phyloP scores from a whole-genome alignment of 2,329 filamentous ascomycete species.

The Colletotrichum sp. region DNA sequence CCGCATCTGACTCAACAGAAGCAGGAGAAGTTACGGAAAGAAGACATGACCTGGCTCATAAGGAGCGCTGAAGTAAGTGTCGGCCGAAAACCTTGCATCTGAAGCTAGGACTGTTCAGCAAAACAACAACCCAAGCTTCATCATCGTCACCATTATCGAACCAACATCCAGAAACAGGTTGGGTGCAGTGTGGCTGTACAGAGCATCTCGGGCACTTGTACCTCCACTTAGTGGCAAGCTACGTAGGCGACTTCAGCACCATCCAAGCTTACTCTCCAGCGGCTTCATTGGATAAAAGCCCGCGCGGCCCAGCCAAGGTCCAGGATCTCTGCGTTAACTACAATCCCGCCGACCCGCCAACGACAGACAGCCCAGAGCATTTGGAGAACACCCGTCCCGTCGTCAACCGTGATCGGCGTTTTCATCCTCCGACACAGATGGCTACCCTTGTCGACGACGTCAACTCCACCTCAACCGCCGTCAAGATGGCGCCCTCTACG shows the following conservation, averaged over 20 bases:
- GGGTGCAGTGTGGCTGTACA: background rate
- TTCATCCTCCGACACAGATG: constrained; percentile 12
- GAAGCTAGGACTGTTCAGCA: background rate
- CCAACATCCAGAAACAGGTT: background rate
- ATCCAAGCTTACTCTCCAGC: background rate
- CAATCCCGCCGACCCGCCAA: background rate
- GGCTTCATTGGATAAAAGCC: constrained; percentile 2
- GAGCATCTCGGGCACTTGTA: background rate
- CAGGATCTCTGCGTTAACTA: background rate
- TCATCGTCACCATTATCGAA: background rate
- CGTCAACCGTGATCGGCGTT: constrained; percentile 9
- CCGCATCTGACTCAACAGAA: background rate
- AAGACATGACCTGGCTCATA: background rate
- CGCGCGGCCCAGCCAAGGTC: background rate
- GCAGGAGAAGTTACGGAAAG: background rate
- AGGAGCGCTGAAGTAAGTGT: background rate
- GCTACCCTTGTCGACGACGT: constrained; percentile 14
- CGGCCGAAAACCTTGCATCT: background rate
- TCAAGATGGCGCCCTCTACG: constrained; percentile 45
- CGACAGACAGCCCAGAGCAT: background rate
- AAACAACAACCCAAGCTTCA: background rate
- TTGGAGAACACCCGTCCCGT: background rate
- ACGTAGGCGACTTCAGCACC: background rate
- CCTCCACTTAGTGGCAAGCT: background rate
- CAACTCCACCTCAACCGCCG: constrained; percentile 14